Conservation (phyloP, 2,329 filamentous ascomycete species). For the Calycina herbarum region DNA sequence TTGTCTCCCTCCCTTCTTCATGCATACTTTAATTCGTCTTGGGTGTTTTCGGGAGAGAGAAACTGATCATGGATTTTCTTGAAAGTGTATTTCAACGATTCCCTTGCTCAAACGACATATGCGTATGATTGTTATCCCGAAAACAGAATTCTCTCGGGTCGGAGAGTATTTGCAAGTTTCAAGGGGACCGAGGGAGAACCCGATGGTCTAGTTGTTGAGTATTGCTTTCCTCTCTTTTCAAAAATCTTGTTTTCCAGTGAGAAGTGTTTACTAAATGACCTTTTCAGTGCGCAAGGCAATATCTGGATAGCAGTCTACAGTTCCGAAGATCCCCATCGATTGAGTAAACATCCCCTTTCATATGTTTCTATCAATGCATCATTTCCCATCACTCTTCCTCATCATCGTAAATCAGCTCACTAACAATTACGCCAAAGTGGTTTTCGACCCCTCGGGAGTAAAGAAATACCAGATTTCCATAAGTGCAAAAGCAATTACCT, state of each 20-base stretch:
- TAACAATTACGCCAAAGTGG: not conserved
- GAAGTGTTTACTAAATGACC: constrained; percentile 10
- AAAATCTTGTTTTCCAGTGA: not conserved
- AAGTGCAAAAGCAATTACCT: not conserved
- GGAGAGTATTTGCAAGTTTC: constrained; percentile 29
- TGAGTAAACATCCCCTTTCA: constrained; percentile 22
- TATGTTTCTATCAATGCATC: not conserved
- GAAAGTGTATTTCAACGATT: constrained; percentile 41
- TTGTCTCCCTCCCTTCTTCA: constrained; percentile 7
- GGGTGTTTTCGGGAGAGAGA: too few species aligned
- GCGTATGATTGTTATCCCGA: constrained; percentile 39
- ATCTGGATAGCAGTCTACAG: constrained; percentile 40
- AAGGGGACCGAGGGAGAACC: constrained; percentile 31
- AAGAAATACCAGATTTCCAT: not conserved
- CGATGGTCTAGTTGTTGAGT: constrained; percentile 42
- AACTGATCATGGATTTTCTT: not conserved
- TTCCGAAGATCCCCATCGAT: constrained; percentile 26
- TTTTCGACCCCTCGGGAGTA: not conserved
- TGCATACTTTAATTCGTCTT: too few species aligned
- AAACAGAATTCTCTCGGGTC: constrained; percentile 36
- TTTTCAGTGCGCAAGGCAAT: constrained; percentile 37
- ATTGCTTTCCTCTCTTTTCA: not conserved
- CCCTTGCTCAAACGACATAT: constrained; percentile 37
- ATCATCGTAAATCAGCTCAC: not conserved
- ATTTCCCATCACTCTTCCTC: too few species aligned